These are phyloP conservation scores for Fusarium citri DNA, from an alignment of 2,329 filamentous ascomycete species.

Conservation along the genomic window DNA sequence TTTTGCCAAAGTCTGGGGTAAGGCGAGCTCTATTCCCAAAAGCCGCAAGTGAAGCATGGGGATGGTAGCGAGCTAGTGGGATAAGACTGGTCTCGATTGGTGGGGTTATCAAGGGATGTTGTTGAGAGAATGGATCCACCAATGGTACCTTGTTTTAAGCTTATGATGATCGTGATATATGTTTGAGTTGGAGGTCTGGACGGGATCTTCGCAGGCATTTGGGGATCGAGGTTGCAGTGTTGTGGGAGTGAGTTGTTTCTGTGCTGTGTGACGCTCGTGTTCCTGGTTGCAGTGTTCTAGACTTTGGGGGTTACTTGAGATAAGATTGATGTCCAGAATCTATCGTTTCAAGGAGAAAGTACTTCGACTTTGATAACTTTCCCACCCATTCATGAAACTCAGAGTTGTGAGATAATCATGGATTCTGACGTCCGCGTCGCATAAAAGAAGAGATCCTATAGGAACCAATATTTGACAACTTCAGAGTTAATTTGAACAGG, in stretches of 20 bases:
- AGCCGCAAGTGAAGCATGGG: constrained; percentile 2
- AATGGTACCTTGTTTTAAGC: constrained; percentile 10
- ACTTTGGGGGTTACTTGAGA: not conserved
- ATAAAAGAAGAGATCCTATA: not conserved
- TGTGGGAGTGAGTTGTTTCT: not conserved
- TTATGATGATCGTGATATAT: not conserved
- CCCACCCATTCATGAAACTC: not conserved
- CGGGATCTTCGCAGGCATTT: constrained; percentile 6
- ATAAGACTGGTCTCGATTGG: constrained; percentile 13
- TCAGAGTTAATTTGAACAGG: not conserved
- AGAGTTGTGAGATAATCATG: not conserved
- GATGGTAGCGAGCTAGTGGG: not conserved
- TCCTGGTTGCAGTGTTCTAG: not conserved
- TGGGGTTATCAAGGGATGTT: constrained; percentile 5
- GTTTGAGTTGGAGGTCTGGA: not conserved
- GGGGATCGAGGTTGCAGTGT: not conserved
- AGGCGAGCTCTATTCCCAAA: constrained; percentile 1
- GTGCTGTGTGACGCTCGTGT: not conserved
- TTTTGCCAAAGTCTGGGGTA: constrained; percentile 30
- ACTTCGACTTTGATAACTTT: not conserved
- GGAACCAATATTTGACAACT: not conserved
- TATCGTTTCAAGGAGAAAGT: not conserved
- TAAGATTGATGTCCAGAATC: not conserved
- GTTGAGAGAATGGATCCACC: constrained; percentile 20
- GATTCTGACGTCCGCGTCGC: not conserved